Evolutionary conservation across 202 grass and related monocot species (phyloP), one percentile per base, ranked within the genome.

Genomic region (Setaria italica): DNA sequence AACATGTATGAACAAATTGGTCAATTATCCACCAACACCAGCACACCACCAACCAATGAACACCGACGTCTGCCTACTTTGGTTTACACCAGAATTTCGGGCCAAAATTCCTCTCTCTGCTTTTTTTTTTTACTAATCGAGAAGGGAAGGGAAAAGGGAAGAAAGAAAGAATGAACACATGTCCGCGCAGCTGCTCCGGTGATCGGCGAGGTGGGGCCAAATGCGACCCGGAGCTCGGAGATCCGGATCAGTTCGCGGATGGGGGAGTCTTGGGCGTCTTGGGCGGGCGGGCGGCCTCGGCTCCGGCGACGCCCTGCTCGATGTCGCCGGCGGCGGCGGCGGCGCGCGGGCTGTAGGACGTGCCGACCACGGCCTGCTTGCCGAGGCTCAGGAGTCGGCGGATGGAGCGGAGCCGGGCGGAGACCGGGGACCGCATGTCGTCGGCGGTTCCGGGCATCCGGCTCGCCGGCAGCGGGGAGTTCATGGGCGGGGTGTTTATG

Each of bases 181-280:
- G 75, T 84, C 59, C 71, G 5, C 63, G 10, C 32, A 0, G 30
- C 87, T 89, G 30, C 89, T 89, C 86, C 85, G 71, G 85, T 90
- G 94, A 96, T 96, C 89, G 89, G 94, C 82, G 75, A 91, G 55
- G 64, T 30, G 57, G 39, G 82, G 87, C 94, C 94, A 92, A 97
- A 94, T 97, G 77, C 94, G 87, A 46, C 82, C 25, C 81, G 87
- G 93, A 89, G 89, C 72, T 11, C 39, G 37, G 19, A 8, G 67
- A 56, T 33, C 8, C 29, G 55, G 3, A 84, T 92, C 75, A 95
- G 14, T 92, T 86, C 5, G 55, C 48, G 20, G 74, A 7, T 49
- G 67, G 76, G 2, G 87, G 92, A 20, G 85, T 86, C 81, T 84
- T 93, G 0, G 87, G 92, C 55, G 85, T 93, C 88, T 88, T 95